These are phyloP conservation scores for Diutina mesorugosa DNA, from an alignment of 1,139 yeast species.

Conservation along the genomic window DNA sequence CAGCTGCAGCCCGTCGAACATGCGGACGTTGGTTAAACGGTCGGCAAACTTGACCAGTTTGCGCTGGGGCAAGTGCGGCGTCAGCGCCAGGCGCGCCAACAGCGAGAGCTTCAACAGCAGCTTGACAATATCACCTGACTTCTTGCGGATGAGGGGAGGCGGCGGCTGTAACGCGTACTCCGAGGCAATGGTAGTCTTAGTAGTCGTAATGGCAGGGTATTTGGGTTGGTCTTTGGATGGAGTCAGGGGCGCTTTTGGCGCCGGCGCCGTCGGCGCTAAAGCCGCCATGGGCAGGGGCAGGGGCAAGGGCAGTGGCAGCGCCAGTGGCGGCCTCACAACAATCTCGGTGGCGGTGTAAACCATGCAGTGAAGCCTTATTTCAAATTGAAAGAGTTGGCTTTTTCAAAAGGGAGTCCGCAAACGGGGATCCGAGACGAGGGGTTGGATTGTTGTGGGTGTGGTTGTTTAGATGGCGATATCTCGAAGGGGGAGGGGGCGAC, in stretches of 20 bases:
- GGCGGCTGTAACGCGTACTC: not conserved
- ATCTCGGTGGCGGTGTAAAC: not conserved
- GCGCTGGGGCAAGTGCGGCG: not conserved
- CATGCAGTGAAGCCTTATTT: not conserved
- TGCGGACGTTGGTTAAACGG: not conserved
- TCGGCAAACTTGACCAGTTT: slow-evolving; percentile 2
- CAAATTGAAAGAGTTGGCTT: too few relatives aligned
- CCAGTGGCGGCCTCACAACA: not conserved
- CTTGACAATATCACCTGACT: not conserved
- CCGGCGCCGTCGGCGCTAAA: too few relatives aligned
- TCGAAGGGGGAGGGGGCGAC: not conserved
- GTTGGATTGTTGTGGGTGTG: not conserved
- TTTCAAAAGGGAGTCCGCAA: not conserved
- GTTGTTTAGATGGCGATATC: not conserved
- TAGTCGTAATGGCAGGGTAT: too few relatives aligned
- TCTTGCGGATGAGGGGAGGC: not conserved
- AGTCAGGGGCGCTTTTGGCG: too few relatives aligned
- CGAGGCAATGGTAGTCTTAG: not conserved
- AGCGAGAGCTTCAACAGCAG: not conserved
- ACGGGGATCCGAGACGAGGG: not conserved
- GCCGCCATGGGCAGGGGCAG: too few relatives aligned
- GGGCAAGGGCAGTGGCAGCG: not conserved
- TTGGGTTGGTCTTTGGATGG: too few relatives aligned
- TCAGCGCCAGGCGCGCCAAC: slow-evolving; percentile 1
- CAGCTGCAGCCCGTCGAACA: not conserved